Percentiles rank a stretch among this genome's conserved stretches.
Evolutionary conservation across 306 rosid genomes (phyloP).

Genomic region (Ziziphus jujuba): DNA sequence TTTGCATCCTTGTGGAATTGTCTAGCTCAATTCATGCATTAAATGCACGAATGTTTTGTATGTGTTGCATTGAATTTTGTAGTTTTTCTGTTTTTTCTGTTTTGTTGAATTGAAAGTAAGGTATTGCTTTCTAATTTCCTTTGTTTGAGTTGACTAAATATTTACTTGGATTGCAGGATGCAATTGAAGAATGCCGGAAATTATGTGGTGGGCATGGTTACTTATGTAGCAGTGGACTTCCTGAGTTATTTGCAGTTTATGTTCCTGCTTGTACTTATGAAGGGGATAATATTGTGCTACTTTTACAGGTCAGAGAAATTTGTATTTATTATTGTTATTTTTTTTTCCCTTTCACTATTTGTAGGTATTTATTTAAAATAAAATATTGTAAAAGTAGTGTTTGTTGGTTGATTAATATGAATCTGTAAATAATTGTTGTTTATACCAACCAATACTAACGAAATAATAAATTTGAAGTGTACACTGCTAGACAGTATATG

Average conservation of each 20-base stretch:
- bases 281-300: conserved; percentile 92
- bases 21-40: too few relatives aligned
- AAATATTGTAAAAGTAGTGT: neutral
- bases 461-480: neutral
- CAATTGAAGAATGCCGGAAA: conserved; percentile 91
- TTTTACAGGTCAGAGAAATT: conserved; percentile 66
- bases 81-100: neutral
- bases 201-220: conserved; percentile 98
- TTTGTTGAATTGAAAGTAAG: neutral
- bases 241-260: conserved; percentile 92
- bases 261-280: conserved; percentile 96
- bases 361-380: neutral
- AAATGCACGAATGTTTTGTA: too few relatives aligned
- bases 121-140: neutral
- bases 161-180: conserved; percentile 58
- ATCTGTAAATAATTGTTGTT: neutral
- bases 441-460: neutral
- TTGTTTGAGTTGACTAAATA: neutral
- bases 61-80: neutral
- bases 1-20: too few relatives aligned
- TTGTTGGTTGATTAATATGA: neutral
- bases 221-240: conserved; percentile 93
- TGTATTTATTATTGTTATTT: neutral
- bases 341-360: neutral
- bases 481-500: too few relatives aligned